A percentile compares a stretch with the other conserved stretches of the same genome.
Evolutionary conservation across 2,329 filamentous ascomycete genomes (phyloP).

Genomic region (Aspergillus quadricinctus): DNA sequence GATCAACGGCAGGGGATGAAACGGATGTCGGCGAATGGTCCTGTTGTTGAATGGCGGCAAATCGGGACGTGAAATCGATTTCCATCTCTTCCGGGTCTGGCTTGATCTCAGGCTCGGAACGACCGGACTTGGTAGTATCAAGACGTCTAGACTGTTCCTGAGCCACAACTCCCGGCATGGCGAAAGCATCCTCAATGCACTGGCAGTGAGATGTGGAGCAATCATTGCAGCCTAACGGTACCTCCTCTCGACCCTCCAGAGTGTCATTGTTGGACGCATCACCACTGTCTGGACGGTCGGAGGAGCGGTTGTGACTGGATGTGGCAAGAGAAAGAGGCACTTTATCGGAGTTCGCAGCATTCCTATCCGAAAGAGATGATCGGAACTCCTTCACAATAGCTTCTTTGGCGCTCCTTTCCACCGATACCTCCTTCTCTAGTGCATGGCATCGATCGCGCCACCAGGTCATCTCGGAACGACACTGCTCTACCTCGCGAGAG

Average conservation of each 20-base stretch:
- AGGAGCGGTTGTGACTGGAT: constrained; percentile 1
- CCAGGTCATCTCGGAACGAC: constrained; percentile 48
- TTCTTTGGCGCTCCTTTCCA: constrained; percentile 41
- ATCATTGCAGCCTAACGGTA: constrained; percentile 58
- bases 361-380: constrained; percentile 24
- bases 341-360: constrained; percentile 27
- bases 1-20: constrained; percentile 52
- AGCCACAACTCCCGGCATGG: constrained; percentile 39
- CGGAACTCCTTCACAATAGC: constrained; percentile 40
- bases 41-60: constrained; percentile 44
- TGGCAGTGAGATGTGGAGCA: constrained; percentile 63
- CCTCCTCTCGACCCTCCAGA: constrained; percentile 27
- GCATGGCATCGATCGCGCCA: constrained; percentile 54
- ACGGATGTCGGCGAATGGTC: constrained; percentile 20
- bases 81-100: constrained; percentile 53
- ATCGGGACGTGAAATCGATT: constrained; percentile 69
- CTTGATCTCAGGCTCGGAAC: constrained; percentile 46
- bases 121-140: constrained; percentile 50
- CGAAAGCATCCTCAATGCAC: constrained; percentile 54
- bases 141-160: constrained; percentile 36
- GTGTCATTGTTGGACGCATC: constrained; percentile 3
- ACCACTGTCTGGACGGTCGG: constrained; percentile 2
- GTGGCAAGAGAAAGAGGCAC: constrained; percentile 30
- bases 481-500: constrained; percentile 63
- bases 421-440: constrained; percentile 58